Percentiles rank a stretch among this genome's conserved stretches.
Evolutionary conservation across 805 yeast genomes (phyloP).

Genomic region (Spathaspora passalidarum): DNA sequence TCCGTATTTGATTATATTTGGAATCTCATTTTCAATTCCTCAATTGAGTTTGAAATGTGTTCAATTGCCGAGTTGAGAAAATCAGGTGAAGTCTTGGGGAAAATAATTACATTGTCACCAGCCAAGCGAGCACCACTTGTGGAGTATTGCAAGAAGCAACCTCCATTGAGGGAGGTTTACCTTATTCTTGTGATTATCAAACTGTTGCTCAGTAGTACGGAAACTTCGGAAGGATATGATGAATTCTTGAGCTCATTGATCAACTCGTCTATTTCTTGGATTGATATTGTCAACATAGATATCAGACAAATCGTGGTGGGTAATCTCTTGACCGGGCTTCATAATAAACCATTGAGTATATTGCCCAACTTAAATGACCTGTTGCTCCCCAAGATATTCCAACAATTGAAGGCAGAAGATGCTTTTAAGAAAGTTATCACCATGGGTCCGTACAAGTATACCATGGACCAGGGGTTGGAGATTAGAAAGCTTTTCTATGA

Average conservation of each 20-base stretch:
- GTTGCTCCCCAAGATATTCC: conserved; percentile 50
- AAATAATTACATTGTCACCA: conserved; percentile 14
- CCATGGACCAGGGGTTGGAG: conserved; percentile 73
- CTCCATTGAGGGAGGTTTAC: conserved; percentile 18
- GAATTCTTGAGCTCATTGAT: conserved; percentile 14
- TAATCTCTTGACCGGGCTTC: conserved; percentile 57
- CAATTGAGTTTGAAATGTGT: conserved; percentile 14
- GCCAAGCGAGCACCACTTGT: conserved; percentile 7
- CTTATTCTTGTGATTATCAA: conserved; percentile 34
- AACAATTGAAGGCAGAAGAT: conserved; percentile 53
- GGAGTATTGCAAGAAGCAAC: conserved; percentile 8
- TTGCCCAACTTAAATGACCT: conserved; percentile 39
- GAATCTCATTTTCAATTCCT: conserved; percentile 15
- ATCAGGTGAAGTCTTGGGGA: conserved; percentile 35
- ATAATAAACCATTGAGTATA: conserved; percentile 49
- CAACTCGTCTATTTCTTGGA: conserved; percentile 17
- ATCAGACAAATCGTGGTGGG: conserved; percentile 57
- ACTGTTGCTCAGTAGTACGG: conserved; percentile 21
- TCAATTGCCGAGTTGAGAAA: conserved; percentile 25
- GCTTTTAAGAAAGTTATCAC: conserved; percentile 63
- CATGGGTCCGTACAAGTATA: conserved; percentile 86
- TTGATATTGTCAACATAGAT: conserved; percentile 38
- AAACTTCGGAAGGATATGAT: conserved; percentile 10
- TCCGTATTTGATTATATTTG: conserved; percentile 21
- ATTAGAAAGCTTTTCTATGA: conserved; percentile 73